Evolutionary conservation across 208 protist species (phyloP).

Genomic region (Leishmania lainsoni): DNA sequence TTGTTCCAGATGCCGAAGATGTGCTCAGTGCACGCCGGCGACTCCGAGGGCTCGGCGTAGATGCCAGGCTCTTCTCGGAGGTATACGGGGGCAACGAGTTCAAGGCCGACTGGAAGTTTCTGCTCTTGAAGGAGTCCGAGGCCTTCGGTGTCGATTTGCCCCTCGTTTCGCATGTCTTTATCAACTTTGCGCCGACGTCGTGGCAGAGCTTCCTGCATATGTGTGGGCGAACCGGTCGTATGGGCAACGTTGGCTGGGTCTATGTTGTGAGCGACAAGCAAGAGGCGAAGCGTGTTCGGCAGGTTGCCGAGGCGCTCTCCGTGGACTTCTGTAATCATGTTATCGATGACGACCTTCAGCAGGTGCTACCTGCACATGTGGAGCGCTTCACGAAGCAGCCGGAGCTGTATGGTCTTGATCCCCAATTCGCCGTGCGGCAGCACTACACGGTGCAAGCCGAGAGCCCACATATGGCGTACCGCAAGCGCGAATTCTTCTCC

Average conservation of each 20-base stretch:
- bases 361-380: too few relatives aligned
- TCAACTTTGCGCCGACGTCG: conserved; percentile 75
- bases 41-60: conserved; percentile 64
- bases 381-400: conserved; percentile 60
- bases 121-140: conserved; percentile 77
- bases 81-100: conserved; percentile 60
- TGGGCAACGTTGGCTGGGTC: conserved; percentile 87
- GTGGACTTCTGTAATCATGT: conserved; percentile 74
- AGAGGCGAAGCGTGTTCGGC: conserved; percentile 54
- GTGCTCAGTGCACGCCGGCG: conserved; percentile 54
- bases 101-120: conserved; percentile 68
- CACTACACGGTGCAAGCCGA: conserved; percentile 81
- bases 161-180: conserved; percentile 83
- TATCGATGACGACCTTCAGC: conserved; percentile 46
- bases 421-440: conserved; percentile 78
- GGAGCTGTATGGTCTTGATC: conserved; percentile 78
- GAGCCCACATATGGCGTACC: conserved; percentile 73
- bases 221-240: conserved; percentile 70
- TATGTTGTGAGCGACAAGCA: conserved; percentile 74
- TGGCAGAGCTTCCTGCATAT: conserved; percentile 82
- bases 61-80: conserved; percentile 83
- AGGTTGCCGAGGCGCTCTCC: conserved; percentile 58
- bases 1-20: conserved; percentile 59
- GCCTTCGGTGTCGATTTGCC: conserved; percentile 78
- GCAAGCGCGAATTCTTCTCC: conserved; percentile 78